Evolutionary conservation across 805 yeast species (phyloP).

Genomic region (Sugiyamaella lignohabitans): DNA sequence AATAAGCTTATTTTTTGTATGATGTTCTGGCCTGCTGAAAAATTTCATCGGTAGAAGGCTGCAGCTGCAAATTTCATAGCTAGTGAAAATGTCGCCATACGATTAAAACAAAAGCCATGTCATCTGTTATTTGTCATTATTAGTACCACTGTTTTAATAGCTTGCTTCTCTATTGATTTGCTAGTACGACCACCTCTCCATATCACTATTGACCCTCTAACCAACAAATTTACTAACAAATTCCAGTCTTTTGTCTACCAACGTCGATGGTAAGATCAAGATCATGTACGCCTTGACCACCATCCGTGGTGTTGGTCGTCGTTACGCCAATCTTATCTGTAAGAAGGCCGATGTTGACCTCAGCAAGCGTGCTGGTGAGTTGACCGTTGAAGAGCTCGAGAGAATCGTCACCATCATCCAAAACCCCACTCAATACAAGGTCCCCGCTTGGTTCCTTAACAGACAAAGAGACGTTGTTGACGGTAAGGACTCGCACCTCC

Average conservation of each 20-base stretch:
- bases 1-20: too few species aligned
- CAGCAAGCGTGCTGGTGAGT: constrained; percentile 99
- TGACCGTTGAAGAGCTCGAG: constrained; percentile 99
- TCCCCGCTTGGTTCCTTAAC: constrained; percentile 99
- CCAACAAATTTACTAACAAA: constrained; percentile 7
- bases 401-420: constrained; percentile 99
- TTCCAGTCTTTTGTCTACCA: constrained; percentile 95
- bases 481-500: constrained; percentile 98
- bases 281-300: constrained; percentile 99
- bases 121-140: too few species aligned
- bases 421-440: constrained; percentile 98
- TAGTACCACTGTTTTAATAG: too few species aligned
- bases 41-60: too few species aligned
- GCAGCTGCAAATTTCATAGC: too few species aligned
- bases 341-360: constrained; percentile 99
- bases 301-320: constrained; percentile 99
- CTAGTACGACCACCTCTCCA: too few species aligned
- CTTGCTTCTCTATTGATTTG: too few species aligned
- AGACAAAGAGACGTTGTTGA: constrained; percentile 98
- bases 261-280: constrained; percentile 99
- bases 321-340: constrained; percentile 99
- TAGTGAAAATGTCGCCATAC: too few species aligned
- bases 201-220: neutral
- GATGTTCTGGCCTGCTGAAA: too few species aligned
- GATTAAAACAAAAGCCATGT: too few species aligned